Conservation (phyloP, 2,329 filamentous ascomycete species). For the Trichoderma sp. region DNA sequence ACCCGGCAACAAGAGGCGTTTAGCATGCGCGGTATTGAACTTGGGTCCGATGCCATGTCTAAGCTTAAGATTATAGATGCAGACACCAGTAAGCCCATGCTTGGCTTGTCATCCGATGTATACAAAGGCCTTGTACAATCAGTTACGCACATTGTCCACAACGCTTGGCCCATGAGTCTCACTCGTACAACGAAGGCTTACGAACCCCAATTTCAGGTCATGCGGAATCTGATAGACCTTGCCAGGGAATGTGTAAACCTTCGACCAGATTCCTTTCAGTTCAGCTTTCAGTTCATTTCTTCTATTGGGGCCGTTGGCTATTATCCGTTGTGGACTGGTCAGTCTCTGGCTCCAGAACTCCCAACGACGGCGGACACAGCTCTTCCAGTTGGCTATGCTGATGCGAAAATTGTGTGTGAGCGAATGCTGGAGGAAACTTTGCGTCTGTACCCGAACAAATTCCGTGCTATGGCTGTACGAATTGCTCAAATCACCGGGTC, state of each 20-base stretch:
- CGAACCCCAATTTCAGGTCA: conserved; percentile 45
- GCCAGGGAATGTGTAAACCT: conserved; percentile 36
- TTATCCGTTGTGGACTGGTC: conserved; percentile 29
- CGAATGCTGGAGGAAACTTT: conserved; percentile 51
- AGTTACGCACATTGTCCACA: conserved; percentile 54
- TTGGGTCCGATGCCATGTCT: neutral
- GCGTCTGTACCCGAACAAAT: conserved; percentile 42
- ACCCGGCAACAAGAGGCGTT: neutral
- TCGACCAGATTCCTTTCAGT: conserved; percentile 13
- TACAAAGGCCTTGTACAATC: conserved; percentile 41
- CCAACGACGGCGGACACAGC: conserved; percentile 41
- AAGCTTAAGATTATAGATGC: neutral
- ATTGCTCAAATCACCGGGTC: conserved; percentile 57
- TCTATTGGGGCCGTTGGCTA: conserved; percentile 43
- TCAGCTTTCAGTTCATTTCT: conserved; percentile 45
- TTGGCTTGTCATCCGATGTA: conserved; percentile 42
- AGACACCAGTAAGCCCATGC: conserved; percentile 28
- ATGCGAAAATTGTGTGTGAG: conserved; percentile 55
- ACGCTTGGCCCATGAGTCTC: conserved; percentile 52
- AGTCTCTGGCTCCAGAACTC: conserved; percentile 45
- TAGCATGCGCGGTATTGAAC: neutral
- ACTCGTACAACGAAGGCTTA: conserved; percentile 38
- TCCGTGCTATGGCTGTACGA: conserved; percentile 48
- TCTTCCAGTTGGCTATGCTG: conserved; percentile 50
- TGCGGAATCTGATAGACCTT: conserved; percentile 51